These are phyloP conservation scores for Leonotis leonurus DNA, from an alignment of 257 asterid genomes.

Conservation along the genomic window DNA sequence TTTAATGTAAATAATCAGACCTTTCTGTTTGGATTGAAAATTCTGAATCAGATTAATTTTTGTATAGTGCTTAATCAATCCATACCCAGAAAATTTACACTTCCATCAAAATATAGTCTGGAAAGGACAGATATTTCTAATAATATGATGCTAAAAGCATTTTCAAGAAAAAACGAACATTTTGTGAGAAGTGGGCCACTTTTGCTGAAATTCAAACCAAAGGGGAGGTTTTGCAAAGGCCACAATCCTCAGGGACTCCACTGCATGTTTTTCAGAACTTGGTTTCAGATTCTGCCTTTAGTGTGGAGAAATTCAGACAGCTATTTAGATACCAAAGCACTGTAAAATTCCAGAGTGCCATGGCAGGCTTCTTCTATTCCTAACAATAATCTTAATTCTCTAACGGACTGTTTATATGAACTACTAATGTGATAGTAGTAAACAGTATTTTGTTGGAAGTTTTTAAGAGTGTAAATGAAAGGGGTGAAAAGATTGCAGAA, in stretches of 20 bases:
- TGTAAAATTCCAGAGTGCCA: neutral
- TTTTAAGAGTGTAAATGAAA: too few relatives aligned
- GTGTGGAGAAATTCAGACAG: neutral
- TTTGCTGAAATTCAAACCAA: neutral
- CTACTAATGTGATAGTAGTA: too few relatives aligned
- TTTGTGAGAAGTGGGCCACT: neutral
- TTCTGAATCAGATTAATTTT: too few relatives aligned
- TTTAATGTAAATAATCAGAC: too few relatives aligned
- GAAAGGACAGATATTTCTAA: too few relatives aligned
- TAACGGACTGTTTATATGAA: too few relatives aligned
- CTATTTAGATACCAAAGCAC: neutral
- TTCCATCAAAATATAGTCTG: too few relatives aligned
- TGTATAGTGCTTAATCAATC: too few relatives aligned
- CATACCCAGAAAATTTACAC: too few relatives aligned
- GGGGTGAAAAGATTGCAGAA: neutral
- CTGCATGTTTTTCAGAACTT: neutral
- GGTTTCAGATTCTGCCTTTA: neutral
- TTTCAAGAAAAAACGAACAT: neutral
- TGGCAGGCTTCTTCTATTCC: constrained; percentile 1
- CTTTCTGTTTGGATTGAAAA: too few relatives aligned
- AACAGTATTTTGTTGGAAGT: too few relatives aligned
- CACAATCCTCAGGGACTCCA: neutral
- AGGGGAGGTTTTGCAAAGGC: neutral
- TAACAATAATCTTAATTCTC: neutral
- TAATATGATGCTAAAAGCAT: too few relatives aligned